These are phyloP conservation scores for Podospora pseudocomata DNA, from an alignment of 495 filamentous ascomycete species.

Conservation along the genomic window DNA sequence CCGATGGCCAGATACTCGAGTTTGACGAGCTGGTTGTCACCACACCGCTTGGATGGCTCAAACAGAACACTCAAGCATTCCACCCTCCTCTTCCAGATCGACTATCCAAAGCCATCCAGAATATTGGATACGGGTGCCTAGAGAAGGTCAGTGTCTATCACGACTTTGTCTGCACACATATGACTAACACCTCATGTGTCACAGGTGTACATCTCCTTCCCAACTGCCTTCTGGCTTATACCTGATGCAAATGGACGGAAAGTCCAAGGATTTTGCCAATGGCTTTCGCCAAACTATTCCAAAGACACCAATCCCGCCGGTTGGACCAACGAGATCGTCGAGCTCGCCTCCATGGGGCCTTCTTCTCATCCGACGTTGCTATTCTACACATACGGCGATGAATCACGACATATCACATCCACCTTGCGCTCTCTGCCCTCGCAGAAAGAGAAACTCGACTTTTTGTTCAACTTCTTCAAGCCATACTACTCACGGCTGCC, in stretches of 20 bases:
- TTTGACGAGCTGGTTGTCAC: slow-evolving; percentile 90
- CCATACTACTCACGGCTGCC: slow-evolving; percentile 76
- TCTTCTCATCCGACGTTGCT: slow-evolving; percentile 80
- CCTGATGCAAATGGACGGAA: slow-evolving; percentile 25
- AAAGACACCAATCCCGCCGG: slow-evolving; percentile 54
- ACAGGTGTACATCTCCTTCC: slow-evolving; percentile 77
- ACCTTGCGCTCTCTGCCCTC: slow-evolving; percentile 36
- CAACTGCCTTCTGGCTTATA: slow-evolving; percentile 56
- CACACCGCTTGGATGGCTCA: slow-evolving; percentile 83
- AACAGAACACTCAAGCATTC: slow-evolving; percentile 69
- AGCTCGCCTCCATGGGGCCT: slow-evolving; percentile 64
- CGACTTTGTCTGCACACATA: slow-evolving; percentile 8
- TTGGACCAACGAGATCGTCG: slow-evolving; percentile 79
- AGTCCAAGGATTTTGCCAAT: slow-evolving; percentile 60
- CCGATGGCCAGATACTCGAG: slow-evolving; percentile 46
- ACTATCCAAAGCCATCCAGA: slow-evolving; percentile 66
- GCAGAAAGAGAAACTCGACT: slow-evolving; percentile 39
- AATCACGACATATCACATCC: slow-evolving; percentile 47
- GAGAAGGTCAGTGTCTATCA: slow-evolving; percentile 62
- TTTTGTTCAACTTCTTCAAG: slow-evolving; percentile 58
- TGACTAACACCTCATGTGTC: slow-evolving; percentile 33
- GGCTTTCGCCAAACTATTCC: slow-evolving; percentile 63
- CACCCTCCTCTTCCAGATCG: slow-evolving; percentile 62
- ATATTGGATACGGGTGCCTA: slow-evolving; percentile 79
- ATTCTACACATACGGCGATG: slow-evolving; percentile 81